phyloP scores from a whole-genome alignment of 495 filamentous ascomycete species.

The Polyplosphaeria fusca region DNA sequence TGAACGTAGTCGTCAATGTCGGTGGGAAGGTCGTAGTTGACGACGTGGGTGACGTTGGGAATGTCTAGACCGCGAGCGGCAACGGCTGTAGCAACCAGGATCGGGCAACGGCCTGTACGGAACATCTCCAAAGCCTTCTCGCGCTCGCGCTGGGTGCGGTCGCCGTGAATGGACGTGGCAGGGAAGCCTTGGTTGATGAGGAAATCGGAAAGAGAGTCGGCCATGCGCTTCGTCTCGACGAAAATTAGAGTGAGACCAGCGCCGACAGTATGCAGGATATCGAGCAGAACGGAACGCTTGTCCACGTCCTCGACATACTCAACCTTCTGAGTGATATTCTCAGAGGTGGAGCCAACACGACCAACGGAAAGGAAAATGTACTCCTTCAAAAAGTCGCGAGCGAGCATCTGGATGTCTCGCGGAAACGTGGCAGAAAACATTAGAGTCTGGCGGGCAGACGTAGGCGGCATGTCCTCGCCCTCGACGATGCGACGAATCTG shows the following conservation, averaged over 20 bases:
- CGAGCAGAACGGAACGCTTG: conserved; percentile 95
- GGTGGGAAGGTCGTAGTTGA: conserved; percentile 98
- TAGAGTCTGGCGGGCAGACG: conserved; percentile 86
- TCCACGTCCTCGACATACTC: conserved; percentile 96
- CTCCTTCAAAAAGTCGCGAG: conserved; percentile 95
- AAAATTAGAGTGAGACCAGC: conserved; percentile 93
- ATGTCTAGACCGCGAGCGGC: conserved; percentile 93
- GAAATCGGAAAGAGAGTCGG: conserved; percentile 94
- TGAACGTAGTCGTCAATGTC: conserved; percentile 99
- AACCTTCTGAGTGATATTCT: conserved; percentile 99
- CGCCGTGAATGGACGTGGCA: conserved; percentile 95
- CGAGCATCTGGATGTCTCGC: conserved; percentile 97
- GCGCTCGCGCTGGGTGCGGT: conserved; percentile 97
- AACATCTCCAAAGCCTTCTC: conserved; percentile 95
- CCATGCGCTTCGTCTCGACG: conserved; percentile 99
- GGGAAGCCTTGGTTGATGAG: conserved; percentile 97
- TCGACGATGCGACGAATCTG: conserved; percentile 98
- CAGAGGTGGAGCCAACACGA: conserved; percentile 97
- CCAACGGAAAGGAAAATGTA: conserved; percentile 98
- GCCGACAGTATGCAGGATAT: conserved; percentile 93
- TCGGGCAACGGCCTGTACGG: conserved; percentile 90
- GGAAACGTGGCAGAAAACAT: conserved; percentile 99
- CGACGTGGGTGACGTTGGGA: conserved; percentile 95
- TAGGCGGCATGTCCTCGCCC: conserved; percentile 92
- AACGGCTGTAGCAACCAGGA: conserved; percentile 94